phyloP scores from a whole-genome alignment of 2,329 filamentous ascomycete species.

The Cytospora paraplurivora region DNA sequence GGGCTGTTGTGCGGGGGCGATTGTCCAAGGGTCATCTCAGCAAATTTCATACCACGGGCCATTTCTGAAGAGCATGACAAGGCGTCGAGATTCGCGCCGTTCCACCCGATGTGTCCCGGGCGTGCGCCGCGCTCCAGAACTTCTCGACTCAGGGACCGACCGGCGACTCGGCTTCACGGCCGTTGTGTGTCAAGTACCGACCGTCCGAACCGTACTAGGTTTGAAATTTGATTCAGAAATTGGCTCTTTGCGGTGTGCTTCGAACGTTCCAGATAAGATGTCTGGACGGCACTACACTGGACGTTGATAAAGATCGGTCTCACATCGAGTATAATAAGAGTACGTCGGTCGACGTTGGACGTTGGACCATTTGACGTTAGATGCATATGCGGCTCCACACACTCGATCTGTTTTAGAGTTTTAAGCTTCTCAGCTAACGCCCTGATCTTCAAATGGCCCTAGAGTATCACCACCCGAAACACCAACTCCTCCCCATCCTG shows the following conservation, averaged over 20 bases:
- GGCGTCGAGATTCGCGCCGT: too few relatives aligned
- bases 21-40: background rate
- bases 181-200: too few relatives aligned
- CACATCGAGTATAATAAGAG: background rate
- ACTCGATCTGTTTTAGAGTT: conserved; percentile 17
- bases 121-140: too few relatives aligned
- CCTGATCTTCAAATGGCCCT: background rate
- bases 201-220: too few relatives aligned
- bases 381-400: conserved; percentile 19
- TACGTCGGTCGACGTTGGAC: background rate
- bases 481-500: background rate
- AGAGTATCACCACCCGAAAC: background rate
- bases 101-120: too few relatives aligned
- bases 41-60: background rate
- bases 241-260: too few relatives aligned
- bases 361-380: background rate
- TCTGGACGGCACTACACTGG: background rate
- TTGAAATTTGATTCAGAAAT: too few relatives aligned
- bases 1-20: background rate
- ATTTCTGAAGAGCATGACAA: background rate
- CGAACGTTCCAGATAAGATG: too few relatives aligned
- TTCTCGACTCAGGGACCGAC: too few relatives aligned
- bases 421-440: conserved; percentile 14
- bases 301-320: background rate
- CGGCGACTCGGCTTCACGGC: too few relatives aligned